phyloP scores from a whole-genome alignment of 2,329 filamentous ascomycete species.

The Cladophialophora psammophila region DNA sequence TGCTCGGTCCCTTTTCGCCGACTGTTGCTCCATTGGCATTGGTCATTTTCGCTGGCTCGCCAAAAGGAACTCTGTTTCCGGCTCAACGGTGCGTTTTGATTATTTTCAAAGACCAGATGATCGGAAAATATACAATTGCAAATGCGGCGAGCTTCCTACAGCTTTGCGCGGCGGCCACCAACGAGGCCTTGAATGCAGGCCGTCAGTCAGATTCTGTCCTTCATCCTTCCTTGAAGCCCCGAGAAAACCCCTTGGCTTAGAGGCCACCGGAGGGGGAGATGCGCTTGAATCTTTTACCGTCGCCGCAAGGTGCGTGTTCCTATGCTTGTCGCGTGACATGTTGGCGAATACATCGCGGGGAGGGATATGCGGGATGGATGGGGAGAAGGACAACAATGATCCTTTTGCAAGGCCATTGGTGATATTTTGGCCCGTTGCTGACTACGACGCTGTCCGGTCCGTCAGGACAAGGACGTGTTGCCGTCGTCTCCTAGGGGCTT shows the following conservation, averaged over 20 bases:
- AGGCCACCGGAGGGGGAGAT: background rate
- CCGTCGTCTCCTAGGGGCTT: no score
- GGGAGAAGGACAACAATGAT: background rate
- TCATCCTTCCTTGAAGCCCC: background rate
- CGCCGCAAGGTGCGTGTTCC: background rate
- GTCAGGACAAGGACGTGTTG: no score
- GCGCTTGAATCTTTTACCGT: conserved; percentile 18
- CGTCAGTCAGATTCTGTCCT: background rate
- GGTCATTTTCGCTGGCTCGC: background rate
- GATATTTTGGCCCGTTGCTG: no score
- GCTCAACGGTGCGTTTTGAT: background rate
- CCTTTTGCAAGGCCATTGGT: background rate
- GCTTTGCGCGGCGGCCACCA: background rate
- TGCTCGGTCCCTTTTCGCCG: background rate
- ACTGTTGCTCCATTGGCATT: background rate
- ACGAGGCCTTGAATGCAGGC: background rate
- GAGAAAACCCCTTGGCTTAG: conserved; percentile 8
- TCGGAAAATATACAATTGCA: background rate
- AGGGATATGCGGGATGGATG: background rate
- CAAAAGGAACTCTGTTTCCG: background rate
- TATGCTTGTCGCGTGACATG: background rate
- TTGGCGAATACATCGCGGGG: background rate
- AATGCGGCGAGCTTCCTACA: background rate
- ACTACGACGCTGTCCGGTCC: no score
- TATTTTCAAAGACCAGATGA: background rate